Evolutionary conservation across 2,329 filamentous ascomycete species (phyloP), one percentile per base, ranked within the genome.

Genomic region (Apiospora hydei): DNA sequence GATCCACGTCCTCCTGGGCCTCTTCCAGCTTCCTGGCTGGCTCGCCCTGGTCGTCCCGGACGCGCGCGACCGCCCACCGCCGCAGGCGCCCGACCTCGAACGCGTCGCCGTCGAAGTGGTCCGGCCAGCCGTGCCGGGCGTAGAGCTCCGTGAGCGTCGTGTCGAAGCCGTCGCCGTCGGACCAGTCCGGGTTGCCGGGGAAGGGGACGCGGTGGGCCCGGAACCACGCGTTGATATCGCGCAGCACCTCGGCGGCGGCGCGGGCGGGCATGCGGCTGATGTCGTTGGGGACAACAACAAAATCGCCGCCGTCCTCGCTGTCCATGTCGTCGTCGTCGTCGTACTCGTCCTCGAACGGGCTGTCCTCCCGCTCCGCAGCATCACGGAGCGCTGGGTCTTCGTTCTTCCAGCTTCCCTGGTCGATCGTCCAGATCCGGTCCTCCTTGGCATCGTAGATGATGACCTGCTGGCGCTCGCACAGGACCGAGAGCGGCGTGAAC

Each of bases 271-370:
- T 14, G 10, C 11, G 13, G 49, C 24, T 30, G 24, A 30, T 14
- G 11, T 7, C 44, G 3, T 7, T 51, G 8, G 10, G n/a, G 21
- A 13, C 21, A 0, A 24, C n/a, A n/a, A n/a, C n/a, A n/a, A n/a
- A n/a, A n/a, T n/a, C 49, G 4, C 6, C 5, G 1, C 5, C 4
- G 2, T 51, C 49, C 6, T 24, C n/a, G n/a, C 21, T n/a, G 8
- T 51, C n/a, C n/a, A 13, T 34, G n/a, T n/a, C n/a, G n/a, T n/a
- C n/a, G n/a, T n/a, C n/a, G 6, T 34, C n/a, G 26, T 6, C 49
- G 0, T 26, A 2, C 11, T 26, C 1, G n/a, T 24, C n/a, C 10
- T 11, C 8, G 10, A 4, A 6, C 4, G 14, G 1, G 16, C 16
- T 46, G 14, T 4, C 24, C n/a, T 26, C 24, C n/a, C 14, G 5